phyloP scores from a whole-genome alignment of 169 alveolate genomes.

The Eimeria tenella region DNA sequence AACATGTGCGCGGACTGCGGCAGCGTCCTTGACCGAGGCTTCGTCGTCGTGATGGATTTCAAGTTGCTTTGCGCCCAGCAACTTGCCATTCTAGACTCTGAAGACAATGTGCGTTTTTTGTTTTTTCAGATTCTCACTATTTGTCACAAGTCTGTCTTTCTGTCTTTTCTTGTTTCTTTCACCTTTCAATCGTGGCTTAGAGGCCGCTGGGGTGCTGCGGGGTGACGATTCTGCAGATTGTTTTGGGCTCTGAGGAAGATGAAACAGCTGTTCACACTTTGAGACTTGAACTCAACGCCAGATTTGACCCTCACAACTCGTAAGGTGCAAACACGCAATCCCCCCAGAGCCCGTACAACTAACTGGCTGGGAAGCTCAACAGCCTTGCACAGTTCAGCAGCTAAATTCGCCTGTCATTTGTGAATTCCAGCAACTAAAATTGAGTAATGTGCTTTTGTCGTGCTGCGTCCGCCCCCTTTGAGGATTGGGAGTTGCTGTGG shows the following conservation, averaged over 20 bases:
- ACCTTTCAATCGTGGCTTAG: not conserved
- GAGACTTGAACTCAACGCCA: conserved; percentile 18
- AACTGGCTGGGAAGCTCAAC: no score
- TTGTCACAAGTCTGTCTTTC: not conserved
- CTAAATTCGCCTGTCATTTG: no score
- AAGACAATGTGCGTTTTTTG: not conserved
- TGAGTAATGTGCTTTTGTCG: not conserved
- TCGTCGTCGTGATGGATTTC: not conserved
- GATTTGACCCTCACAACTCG: conserved; percentile 8
- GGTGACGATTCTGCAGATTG: not conserved
- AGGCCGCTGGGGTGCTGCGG: no score
- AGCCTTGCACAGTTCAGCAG: no score
- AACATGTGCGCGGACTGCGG: conserved; percentile 47
- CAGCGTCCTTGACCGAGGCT: conserved; percentile 29
- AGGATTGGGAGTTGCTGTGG: not conserved
- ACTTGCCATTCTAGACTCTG: not conserved
- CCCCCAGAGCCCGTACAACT: not conserved
- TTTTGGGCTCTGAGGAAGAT: not conserved
- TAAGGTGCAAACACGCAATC: not conserved
- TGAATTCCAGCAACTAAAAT: no score
- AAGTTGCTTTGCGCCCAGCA: conserved; percentile 16
- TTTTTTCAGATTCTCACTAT: not conserved
- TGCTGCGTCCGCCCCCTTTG: not conserved
- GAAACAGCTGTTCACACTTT: conserved; percentile 12
- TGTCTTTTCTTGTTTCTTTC: not conserved